Evolutionary conservation across 1,284 basidiomycete genomes (phyloP).

Genomic region (Ustilago bromivora): DNA sequence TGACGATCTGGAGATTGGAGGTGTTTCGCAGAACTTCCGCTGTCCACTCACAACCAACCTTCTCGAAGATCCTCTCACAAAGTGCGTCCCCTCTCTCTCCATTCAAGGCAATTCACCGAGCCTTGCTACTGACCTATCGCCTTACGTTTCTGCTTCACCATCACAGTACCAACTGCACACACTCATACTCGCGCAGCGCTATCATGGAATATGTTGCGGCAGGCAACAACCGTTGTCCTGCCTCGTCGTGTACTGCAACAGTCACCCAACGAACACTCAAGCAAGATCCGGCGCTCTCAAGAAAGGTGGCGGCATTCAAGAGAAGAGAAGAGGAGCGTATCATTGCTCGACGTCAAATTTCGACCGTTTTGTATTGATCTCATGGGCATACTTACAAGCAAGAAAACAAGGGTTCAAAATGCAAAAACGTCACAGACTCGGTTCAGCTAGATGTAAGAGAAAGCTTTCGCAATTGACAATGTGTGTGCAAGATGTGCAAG

Average conservation of each 20-base stretch:
- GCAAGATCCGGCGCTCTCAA: constrained; percentile 27
- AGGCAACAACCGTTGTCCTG: constrained; percentile 47
- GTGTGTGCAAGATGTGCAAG: constrained; percentile 1
- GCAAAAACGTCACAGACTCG: background rate
- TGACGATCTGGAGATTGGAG: constrained; percentile 59
- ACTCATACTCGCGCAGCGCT: constrained; percentile 39
- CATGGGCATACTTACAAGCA: constrained; percentile 3
- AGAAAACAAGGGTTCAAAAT: background rate
- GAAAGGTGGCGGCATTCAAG: constrained; percentile 49
- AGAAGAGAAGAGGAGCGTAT: constrained; percentile 41
- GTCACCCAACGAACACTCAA: constrained; percentile 27
- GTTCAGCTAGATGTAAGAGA: background rate
- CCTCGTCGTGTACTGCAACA: constrained; percentile 22
- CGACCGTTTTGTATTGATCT: constrained; percentile 33
- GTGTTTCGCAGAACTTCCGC: constrained; percentile 50
- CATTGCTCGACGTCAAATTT: constrained; percentile 34
- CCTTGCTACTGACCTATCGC: background rate
- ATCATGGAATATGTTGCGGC: constrained; percentile 33
- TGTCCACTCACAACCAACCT: constrained; percentile 59
- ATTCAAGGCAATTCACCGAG: background rate
- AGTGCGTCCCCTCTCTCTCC: constrained; percentile 17
- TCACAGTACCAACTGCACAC: constrained; percentile 32
- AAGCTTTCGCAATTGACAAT: constrained; percentile 12
- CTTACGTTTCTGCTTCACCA: background rate
- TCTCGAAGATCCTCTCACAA: constrained; percentile 57